phyloP scores from a whole-genome alignment of 345 rosid species.

The Zanthoxylum bungeanum region DNA sequence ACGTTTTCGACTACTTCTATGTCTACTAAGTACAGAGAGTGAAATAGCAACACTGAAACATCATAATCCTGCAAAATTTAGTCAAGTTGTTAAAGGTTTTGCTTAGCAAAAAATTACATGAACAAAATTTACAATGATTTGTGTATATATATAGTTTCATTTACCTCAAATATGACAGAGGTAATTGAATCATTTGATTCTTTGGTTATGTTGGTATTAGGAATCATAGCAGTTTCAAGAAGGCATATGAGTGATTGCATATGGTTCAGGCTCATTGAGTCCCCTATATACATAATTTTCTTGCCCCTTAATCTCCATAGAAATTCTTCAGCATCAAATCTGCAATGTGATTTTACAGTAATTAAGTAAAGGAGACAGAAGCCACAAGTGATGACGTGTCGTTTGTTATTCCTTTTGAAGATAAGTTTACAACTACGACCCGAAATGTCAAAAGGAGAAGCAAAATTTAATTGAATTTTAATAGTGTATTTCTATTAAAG shows the following conservation, averaged over 20 bases:
- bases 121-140: neutral
- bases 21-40: constrained; percentile 46
- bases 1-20: constrained; percentile 30
- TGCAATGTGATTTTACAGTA: constrained; percentile 16
- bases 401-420: too few relatives aligned
- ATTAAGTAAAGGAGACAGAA: too few relatives aligned
- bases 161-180: constrained; percentile 43
- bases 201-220: constrained; percentile 27
- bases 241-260: constrained; percentile 57
- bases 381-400: too few relatives aligned
- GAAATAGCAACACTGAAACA: constrained; percentile 40
- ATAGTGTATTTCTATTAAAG: too few relatives aligned
- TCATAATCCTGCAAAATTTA: constrained; percentile 41
- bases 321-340: constrained; percentile 51
- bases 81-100: neutral
- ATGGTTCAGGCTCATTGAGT: constrained; percentile 58
- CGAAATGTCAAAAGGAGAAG: too few relatives aligned
- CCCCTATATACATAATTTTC: constrained; percentile 61
- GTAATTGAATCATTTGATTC: constrained; percentile 11
- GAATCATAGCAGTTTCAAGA: constrained; percentile 55
- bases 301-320: constrained; percentile 39
- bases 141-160: neutral
- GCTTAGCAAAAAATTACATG: neutral
- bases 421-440: too few relatives aligned
- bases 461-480: too few relatives aligned